Conservation (phyloP, 495 filamentous ascomycete genomes). For the Annulohypoxylon moriforme region DNA sequence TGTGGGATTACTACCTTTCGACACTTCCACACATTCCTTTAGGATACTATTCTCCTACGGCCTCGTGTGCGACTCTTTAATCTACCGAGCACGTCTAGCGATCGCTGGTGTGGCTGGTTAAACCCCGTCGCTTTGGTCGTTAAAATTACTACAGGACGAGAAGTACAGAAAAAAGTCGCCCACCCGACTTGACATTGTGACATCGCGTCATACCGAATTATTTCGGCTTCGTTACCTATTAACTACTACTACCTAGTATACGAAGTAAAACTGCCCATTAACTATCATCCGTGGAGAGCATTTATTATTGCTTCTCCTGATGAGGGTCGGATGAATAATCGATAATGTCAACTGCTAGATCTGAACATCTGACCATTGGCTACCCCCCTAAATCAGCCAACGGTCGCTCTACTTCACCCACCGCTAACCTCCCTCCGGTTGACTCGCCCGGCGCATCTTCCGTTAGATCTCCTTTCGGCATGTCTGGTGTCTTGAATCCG, state of each 20-base stretch:
- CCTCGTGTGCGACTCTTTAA: slow-evolving; percentile 35
- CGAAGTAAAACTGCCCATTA: slow-evolving; percentile 41
- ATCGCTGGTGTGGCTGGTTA: slow-evolving; percentile 36
- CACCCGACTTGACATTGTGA: slow-evolving; percentile 26
- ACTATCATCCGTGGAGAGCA: slow-evolving; percentile 48
- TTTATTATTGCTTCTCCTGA: slow-evolving; percentile 51
- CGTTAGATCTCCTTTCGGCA: slow-evolving; percentile 79
- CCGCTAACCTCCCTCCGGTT: slow-evolving; percentile 85
- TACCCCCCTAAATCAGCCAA: slow-evolving; percentile 69
- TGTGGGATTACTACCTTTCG: slow-evolving; percentile 40
- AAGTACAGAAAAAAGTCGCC: slow-evolving; percentile 25
- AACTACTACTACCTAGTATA: slow-evolving; percentile 13
- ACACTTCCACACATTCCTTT: slow-evolving; percentile 37
- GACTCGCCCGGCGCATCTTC: slow-evolving; percentile 77
- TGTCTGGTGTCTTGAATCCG: slow-evolving; percentile 70
- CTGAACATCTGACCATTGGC: slow-evolving; percentile 79
- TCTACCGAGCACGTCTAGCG: slow-evolving; percentile 35
- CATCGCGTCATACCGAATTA: slow-evolving; percentile 37
- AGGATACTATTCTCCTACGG: slow-evolving; percentile 30
- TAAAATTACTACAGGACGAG: slow-evolving; percentile 37
- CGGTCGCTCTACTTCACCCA: slow-evolving; percentile 83
- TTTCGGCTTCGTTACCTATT: slow-evolving; percentile 36
- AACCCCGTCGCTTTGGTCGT: slow-evolving; percentile 26
- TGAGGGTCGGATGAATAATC: slow-evolving; percentile 70
- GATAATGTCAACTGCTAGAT: slow-evolving; percentile 95